A percentile compares a stretch with the other conserved stretches of the same genome.
These are phyloP conservation scores for Fusarium newnesense DNA, from an alignment of 2,329 filamentous ascomycete species.

Conservation along the genomic window DNA sequence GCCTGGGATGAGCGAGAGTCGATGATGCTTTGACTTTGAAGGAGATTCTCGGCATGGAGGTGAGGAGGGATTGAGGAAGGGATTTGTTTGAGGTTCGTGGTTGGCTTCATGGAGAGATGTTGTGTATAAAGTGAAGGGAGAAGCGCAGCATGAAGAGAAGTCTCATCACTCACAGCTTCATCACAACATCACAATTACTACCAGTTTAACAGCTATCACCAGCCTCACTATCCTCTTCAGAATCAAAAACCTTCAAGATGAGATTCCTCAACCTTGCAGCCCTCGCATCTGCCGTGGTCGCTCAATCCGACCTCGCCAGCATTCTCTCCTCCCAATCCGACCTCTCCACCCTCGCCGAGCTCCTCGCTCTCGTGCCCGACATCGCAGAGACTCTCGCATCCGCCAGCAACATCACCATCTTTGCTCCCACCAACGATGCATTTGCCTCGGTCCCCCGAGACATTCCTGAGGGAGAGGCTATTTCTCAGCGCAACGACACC, in stretches of 20 bases:
- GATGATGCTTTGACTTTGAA: constrained; percentile 26
- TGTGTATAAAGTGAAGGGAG: constrained; percentile 20
- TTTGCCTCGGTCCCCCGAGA: constrained; percentile 47
- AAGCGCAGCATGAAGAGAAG: neutral
- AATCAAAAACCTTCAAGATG: constrained; percentile 9
- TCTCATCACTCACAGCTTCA: constrained; percentile 6
- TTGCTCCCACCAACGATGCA: constrained; percentile 50
- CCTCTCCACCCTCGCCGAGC: constrained; percentile 29
- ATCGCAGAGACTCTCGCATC: constrained; percentile 47
- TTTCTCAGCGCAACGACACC: constrained; percentile 44
- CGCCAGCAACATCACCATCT: constrained; percentile 49
- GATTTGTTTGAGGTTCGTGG: neutral
- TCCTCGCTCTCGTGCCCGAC: constrained; percentile 31
- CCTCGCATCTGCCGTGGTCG: constrained; percentile 25
- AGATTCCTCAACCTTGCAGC: constrained; percentile 19
- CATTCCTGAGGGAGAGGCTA: constrained; percentile 48
- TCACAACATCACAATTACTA: neutral
- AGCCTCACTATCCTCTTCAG: neutral
- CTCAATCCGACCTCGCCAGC: constrained; percentile 27
- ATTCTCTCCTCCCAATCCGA: constrained; percentile 33
- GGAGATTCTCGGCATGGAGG: neutral
- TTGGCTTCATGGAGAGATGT: neutral
- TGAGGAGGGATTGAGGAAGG: neutral
- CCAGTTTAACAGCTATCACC: neutral
- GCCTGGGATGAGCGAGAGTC: constrained; percentile 7